Conservation (phyloP, 2,329 filamentous ascomycete genomes). For the Phaeoacremonium minimum region DNA sequence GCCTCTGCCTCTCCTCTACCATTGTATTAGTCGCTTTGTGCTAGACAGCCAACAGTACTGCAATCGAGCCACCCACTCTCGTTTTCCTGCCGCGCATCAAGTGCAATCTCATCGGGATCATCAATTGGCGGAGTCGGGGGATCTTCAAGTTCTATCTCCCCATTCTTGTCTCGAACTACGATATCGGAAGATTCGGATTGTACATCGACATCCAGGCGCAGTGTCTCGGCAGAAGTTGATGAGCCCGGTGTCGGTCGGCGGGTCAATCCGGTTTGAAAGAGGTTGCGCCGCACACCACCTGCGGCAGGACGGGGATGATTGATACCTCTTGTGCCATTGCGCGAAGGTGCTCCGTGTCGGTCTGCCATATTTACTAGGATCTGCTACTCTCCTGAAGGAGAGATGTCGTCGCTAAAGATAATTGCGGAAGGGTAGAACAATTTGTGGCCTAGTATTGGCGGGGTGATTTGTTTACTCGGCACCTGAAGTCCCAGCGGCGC, state of each 20-base stretch:
- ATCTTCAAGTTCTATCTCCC: constrained; percentile 57
- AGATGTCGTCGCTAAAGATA: too few relatives aligned
- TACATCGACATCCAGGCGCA: constrained; percentile 43
- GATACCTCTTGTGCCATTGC: too few relatives aligned
- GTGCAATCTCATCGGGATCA: constrained; percentile 48
- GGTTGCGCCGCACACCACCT: constrained; percentile 43
- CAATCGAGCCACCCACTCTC: constrained; percentile 38
- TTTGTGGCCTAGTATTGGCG: too few relatives aligned
- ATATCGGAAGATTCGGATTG: constrained; percentile 47
- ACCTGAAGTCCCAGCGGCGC: too few relatives aligned
- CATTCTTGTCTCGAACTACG: constrained; percentile 58
- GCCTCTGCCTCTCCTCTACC: constrained; percentile 53
- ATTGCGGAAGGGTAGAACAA: too few relatives aligned
- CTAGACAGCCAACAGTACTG: too few relatives aligned
- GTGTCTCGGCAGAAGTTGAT: constrained; percentile 36
- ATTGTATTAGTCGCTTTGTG: constrained; percentile 16
- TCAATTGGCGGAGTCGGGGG: constrained; percentile 49
- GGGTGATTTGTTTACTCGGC: too few relatives aligned
- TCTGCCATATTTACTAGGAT: too few relatives aligned
- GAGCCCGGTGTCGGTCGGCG: constrained; percentile 47
- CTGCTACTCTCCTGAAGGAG: too few relatives aligned
- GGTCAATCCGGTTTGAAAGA: constrained; percentile 57
- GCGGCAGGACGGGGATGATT: too few relatives aligned
- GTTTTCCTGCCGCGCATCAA: constrained; percentile 53
- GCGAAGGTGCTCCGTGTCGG: too few relatives aligned